These are phyloP conservation scores for Malus sieversii DNA, from an alignment of 306 rosid species.

Conservation along the genomic window DNA sequence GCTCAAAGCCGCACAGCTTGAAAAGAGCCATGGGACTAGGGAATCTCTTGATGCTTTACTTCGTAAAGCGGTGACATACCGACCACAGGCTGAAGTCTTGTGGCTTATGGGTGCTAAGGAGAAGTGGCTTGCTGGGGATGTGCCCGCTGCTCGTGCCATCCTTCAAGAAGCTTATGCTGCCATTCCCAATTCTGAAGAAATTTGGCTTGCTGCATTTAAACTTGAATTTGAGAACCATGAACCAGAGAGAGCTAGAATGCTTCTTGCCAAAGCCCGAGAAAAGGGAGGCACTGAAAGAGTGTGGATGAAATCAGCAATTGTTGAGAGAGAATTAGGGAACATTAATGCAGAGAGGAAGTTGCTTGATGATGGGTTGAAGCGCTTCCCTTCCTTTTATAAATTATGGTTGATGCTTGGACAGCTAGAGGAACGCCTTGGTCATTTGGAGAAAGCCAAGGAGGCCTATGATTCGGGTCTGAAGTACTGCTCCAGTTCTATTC, in stretches of 20 bases:
- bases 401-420: constrained; percentile 95
- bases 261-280: constrained; percentile 85
- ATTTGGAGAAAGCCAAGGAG: constrained; percentile 66
- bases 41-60: constrained; percentile 87
- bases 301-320: constrained; percentile 94
- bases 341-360: constrained; percentile 63
- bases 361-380: constrained; percentile 71
- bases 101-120: constrained; percentile 99
- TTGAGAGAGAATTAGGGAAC: constrained; percentile 83
- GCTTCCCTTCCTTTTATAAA: constrained; percentile 71
- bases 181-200: constrained; percentile 87
- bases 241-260: constrained; percentile 92
- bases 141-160: constrained; percentile 77
- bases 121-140: constrained; percentile 98
- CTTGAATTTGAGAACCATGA: constrained; percentile 89
- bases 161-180: constrained; percentile 93
- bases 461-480: constrained; percentile 68
- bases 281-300: constrained; percentile 89
- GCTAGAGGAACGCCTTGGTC: constrained; percentile 68
- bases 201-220: constrained; percentile 94
- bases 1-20: constrained; percentile 94
- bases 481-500: constrained; percentile 58
- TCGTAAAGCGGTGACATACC: constrained; percentile 73
- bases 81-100: constrained; percentile 92
- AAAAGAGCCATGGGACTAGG: constrained; percentile 84